A percentile compares a stretch with the other conserved stretches of the same genome.
These are phyloP conservation scores for Flaveria sonorensis DNA, from an alignment of 129 eudicot genomes.

Conservation along the genomic window DNA sequence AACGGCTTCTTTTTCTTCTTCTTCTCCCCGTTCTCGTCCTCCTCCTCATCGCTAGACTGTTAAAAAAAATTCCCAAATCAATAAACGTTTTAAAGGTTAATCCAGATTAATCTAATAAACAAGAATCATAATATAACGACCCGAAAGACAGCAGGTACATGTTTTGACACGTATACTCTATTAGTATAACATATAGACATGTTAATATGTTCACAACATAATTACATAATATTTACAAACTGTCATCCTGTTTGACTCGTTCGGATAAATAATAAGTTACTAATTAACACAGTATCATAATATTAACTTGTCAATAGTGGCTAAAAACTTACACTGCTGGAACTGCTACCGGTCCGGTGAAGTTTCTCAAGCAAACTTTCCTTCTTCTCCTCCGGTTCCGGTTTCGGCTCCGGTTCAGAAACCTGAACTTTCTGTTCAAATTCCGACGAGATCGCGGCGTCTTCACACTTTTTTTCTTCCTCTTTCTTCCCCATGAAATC, in stretches of 20 bases:
- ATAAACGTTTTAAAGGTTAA: neutral
- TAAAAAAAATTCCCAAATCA: neutral
- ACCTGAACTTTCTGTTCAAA: constrained; percentile 62
- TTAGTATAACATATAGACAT: too few relatives aligned
- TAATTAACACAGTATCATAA: too few relatives aligned
- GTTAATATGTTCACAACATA: too few relatives aligned
- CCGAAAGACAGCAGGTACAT: too few relatives aligned
- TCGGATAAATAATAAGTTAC: too few relatives aligned
- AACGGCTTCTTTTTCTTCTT: constrained; percentile 77
- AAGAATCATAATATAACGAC: neutral
- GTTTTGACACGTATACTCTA: too few relatives aligned
- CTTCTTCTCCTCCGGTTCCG: constrained; percentile 33
- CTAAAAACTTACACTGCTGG: constrained; percentile 72
- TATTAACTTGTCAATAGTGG: too few relatives aligned
- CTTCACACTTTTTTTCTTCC: constrained; percentile 43
- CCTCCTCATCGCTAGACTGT: constrained; percentile 80
- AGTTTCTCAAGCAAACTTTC: constrained; percentile 50
- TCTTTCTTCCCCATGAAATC: constrained; percentile 55
- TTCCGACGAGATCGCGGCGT: constrained; percentile 43
- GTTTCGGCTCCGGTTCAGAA: constrained; percentile 45
- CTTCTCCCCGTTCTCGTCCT: constrained; percentile 57
- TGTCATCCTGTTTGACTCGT: too few relatives aligned
- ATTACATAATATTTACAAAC: too few relatives aligned
- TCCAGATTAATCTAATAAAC: neutral
- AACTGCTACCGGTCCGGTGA: constrained; percentile 49